phyloP scores from a whole-genome alignment of 2,329 filamentous ascomycete species.

The Shiraia sp. region DNA sequence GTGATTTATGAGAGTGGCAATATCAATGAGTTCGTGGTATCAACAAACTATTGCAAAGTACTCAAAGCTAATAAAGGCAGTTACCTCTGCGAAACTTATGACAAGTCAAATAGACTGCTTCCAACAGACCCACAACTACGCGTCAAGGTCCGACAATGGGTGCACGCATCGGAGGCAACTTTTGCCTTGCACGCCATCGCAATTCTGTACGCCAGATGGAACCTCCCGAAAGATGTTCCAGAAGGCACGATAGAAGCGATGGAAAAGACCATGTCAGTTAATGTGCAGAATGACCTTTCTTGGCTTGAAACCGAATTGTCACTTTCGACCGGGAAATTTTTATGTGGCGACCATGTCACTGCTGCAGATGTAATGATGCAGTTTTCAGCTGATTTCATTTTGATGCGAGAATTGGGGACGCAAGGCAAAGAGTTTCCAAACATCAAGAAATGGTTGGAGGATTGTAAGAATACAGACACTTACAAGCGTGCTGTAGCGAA shows the following conservation, averaged over 20 bases:
- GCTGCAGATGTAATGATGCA: conserved; percentile 54
- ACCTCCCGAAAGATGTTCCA: conserved; percentile 38
- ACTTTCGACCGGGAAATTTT: conserved; percentile 43
- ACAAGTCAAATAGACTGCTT: conserved; percentile 44
- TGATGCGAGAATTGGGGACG: conserved; percentile 44
- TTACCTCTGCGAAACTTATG: conserved; percentile 54
- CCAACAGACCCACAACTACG: conserved; percentile 40
- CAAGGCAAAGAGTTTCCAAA: conserved; percentile 32
- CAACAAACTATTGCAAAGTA: neutral
- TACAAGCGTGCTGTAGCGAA: conserved; percentile 48
- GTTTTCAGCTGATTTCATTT: conserved; percentile 48
- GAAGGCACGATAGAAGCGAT: conserved; percentile 39
- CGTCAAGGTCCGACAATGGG: conserved; percentile 48
- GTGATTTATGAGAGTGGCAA: conserved; percentile 51
- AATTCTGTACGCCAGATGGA: conserved; percentile 51
- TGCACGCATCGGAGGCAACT: conserved; percentile 54
- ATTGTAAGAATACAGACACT: conserved; percentile 40
- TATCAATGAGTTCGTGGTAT: conserved; percentile 48
- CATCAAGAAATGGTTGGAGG: conserved; percentile 42
- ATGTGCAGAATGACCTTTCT: conserved; percentile 51
- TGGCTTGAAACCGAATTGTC: conserved; percentile 50
- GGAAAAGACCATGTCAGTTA: conserved; percentile 46
- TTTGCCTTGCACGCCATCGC: conserved; percentile 52
- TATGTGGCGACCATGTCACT: conserved; percentile 49
- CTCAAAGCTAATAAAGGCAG: conserved; percentile 24